These are phyloP conservation scores for Mycena latifolia DNA, from an alignment of 768 basidiomycete species.

Conservation along the genomic window DNA sequence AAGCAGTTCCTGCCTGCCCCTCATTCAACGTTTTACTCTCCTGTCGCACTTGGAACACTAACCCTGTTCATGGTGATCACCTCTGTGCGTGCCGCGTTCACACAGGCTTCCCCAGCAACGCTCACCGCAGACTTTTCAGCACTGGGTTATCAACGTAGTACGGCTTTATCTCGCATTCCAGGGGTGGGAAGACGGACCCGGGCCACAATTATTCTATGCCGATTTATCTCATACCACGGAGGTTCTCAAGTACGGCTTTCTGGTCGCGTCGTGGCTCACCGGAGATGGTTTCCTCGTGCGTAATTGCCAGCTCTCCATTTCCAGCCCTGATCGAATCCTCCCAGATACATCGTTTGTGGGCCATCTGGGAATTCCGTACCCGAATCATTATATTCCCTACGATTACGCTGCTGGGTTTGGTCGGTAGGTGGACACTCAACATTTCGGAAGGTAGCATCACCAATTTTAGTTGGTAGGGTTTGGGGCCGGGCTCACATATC, in stretches of 20 bases:
- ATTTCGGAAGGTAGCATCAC: background rate
- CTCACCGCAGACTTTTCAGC: background rate
- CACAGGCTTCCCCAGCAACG: background rate
- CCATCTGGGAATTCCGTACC: background rate
- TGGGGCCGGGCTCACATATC: constrained; percentile 3
- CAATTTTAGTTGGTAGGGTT: background rate
- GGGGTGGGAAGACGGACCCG: background rate
- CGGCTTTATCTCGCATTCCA: constrained; percentile 11
- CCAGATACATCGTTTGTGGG: constrained; percentile 13
- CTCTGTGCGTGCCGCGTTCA: background rate
- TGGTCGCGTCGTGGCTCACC: background rate
- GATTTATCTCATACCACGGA: constrained; percentile 3
- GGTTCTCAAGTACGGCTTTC: constrained; percentile 11
- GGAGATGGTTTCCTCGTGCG: constrained; percentile 1
- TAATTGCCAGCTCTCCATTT: background rate
- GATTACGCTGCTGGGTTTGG: background rate
- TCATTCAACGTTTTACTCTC: background rate
- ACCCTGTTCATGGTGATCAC: constrained; percentile 1
- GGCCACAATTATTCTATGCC: constrained; percentile 5
- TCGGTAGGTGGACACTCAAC: background rate
- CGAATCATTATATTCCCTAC: constrained; percentile 6
- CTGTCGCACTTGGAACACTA: background rate
- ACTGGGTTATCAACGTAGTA: constrained; percentile 3
- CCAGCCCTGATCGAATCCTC: background rate
- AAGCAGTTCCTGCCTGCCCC: background rate